These are phyloP conservation scores for Elaeis guineensis DNA, from an alignment of 176 grass and related monocot genomes.

Conservation along the genomic window DNA sequence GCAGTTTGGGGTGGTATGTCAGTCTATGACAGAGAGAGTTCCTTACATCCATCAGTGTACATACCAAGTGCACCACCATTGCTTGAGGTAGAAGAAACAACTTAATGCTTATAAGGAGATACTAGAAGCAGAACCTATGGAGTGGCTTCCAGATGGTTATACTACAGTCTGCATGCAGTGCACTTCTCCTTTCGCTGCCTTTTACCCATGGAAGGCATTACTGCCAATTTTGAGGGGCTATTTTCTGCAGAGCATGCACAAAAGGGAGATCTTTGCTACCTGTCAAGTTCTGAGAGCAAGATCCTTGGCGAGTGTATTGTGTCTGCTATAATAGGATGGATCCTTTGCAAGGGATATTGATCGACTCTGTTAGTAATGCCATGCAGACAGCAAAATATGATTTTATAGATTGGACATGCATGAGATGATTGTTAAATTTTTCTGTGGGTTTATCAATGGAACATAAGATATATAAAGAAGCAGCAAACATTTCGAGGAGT, in stretches of 20 bases:
- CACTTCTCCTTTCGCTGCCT: constrained; percentile 45
- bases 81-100: constrained; percentile 42
- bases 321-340: constrained; percentile 81
- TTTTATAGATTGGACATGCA: constrained; percentile 81
- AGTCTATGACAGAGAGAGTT: constrained; percentile 15
- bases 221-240: constrained; percentile 77
- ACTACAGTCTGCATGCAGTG: constrained; percentile 73
- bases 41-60: constrained; percentile 70
- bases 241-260: constrained; percentile 74
- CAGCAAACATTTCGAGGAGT: constrained; percentile 48
- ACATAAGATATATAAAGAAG: constrained; percentile 74
- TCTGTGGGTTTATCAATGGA: constrained; percentile 87
- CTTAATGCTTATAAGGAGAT: constrained; percentile 40
- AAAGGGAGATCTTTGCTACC: constrained; percentile 66
- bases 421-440: constrained; percentile 78
- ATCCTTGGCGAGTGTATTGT: constrained; percentile 78
- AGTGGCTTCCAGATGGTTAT: constrained; percentile 79
- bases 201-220: constrained; percentile 73
- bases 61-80: constrained; percentile 63
- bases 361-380: constrained; percentile 68
- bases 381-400: constrained; percentile 71
- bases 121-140: constrained; percentile 64
- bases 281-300: constrained; percentile 50
- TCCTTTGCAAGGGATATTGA: constrained; percentile 64
- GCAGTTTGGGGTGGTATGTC: too few relatives aligned